Evolutionary conservation across 768 basidiomycete genomes (phyloP).

Genomic region (Phlegmacium glaucopus): DNA sequence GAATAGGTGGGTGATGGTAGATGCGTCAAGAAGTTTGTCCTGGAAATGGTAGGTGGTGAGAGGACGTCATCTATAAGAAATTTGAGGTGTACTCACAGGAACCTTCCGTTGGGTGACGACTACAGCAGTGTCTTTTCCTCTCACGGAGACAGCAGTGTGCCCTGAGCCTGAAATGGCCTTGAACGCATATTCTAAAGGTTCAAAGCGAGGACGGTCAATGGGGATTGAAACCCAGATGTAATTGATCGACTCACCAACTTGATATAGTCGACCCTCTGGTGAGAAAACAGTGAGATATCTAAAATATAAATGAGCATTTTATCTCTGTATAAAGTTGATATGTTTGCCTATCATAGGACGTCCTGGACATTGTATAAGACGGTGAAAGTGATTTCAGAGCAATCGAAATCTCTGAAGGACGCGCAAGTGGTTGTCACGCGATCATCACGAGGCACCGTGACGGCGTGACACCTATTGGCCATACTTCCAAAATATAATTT

Average conservation of each 20-base stretch:
- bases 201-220: conserved; percentile 9
- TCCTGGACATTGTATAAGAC: conserved; percentile 74
- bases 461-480: conserved; percentile 8
- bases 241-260: conserved; percentile 76
- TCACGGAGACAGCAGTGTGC: conserved; percentile 88
- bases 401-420: conserved; percentile 23
- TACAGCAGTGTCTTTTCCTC: conserved; percentile 92
- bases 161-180: conserved; percentile 98
- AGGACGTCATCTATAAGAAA: conserved; percentile 10
- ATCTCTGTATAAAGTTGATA: background rate
- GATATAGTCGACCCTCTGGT: conserved; percentile 94
- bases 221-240: conserved; percentile 2
- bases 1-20: conserved; percentile 92
- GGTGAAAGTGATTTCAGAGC: conserved; percentile 17
- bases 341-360: conserved; percentile 84
- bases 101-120: conserved; percentile 99
- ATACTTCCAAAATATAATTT: too few relatives aligned
- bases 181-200: conserved; percentile 88
- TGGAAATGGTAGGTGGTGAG: conserved; percentile 26
- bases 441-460: conserved; percentile 33
- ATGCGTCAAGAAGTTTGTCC: conserved; percentile 97
- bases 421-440: conserved; percentile 57
- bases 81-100: conserved; percentile 58
- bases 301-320: conserved; percentile 1
- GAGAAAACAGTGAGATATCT: conserved; percentile 97